A percentile compares a stretch with the other conserved stretches of the same genome.
Conservation (phyloP, 2,329 filamentous ascomycete genomes). For the Fusarium oligoseptatum region DNA sequence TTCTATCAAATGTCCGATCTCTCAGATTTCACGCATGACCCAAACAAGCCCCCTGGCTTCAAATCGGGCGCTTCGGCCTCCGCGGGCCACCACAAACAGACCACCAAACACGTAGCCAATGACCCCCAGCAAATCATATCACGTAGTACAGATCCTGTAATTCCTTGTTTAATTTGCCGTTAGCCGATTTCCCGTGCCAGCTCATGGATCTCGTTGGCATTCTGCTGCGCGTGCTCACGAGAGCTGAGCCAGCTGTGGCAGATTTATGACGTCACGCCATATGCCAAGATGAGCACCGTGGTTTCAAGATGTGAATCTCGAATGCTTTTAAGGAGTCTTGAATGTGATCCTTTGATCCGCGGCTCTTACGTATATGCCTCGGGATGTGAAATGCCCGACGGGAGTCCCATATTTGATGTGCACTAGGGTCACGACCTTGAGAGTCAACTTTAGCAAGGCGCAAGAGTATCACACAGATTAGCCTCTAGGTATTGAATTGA, state of each 20-base stretch:
- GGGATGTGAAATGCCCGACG: neutral
- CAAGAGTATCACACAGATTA: neutral
- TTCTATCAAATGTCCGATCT: neutral
- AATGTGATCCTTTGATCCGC: neutral
- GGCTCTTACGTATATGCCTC: neutral
- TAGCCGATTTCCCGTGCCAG: constrained; percentile 1
- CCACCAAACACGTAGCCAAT: neutral
- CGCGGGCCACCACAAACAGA: constrained; percentile 6
- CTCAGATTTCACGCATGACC: neutral
- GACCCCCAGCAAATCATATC: neutral
- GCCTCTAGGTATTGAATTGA: neutral
- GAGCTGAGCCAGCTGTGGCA: neutral
- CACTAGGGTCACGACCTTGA: neutral
- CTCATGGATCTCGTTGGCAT: neutral
- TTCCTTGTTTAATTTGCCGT: neutral
- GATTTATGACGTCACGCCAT: constrained; percentile 1
- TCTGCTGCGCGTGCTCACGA: neutral
- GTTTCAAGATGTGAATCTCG: neutral
- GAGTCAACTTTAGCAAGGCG: neutral
- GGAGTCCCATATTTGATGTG: neutral
- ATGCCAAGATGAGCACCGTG: neutral
- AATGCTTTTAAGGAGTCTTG: neutral
- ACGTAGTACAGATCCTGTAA: neutral
- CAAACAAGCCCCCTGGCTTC: neutral
- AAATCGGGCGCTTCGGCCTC: constrained; percentile 14